A percentile compares a stretch with the other conserved stretches of the same genome.
phyloP scores from a whole-genome alignment of 495 filamentous ascomycete genomes.

The Annulohypoxylon moriforme region DNA sequence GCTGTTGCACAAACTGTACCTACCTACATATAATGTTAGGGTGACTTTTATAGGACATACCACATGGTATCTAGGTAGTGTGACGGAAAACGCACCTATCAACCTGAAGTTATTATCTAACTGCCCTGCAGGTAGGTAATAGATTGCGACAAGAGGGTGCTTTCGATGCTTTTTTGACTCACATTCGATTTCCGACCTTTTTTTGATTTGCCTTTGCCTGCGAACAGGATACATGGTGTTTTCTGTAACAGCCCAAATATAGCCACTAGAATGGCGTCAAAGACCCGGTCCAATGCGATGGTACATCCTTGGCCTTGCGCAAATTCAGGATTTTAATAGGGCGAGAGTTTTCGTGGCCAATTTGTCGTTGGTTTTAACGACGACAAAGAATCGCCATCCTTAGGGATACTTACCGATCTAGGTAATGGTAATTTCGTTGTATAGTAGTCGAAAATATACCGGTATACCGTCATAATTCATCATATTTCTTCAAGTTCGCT shows the following conservation, averaged over 20 bases:
- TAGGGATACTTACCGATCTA: constrained; percentile 26
- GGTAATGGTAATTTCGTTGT: constrained; percentile 11
- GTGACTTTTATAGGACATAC: constrained; percentile 8
- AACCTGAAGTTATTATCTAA: not conserved
- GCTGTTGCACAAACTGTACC: constrained; percentile 23
- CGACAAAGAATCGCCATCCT: constrained; percentile 32
- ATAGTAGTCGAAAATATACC: not conserved
- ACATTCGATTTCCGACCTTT: not conserved
- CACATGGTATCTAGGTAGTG: not conserved
- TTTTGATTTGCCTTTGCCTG: constrained; percentile 1
- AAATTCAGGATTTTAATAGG: constrained; percentile 30
- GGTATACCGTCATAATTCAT: constrained; percentile 36
- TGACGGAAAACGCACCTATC: constrained; percentile 10
- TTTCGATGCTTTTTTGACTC: constrained; percentile 6
- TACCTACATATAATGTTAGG: constrained; percentile 14
- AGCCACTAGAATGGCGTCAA: constrained; percentile 28
- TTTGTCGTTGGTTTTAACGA: constrained; percentile 36
- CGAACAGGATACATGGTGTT: not conserved
- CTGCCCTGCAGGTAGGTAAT: constrained; percentile 15
- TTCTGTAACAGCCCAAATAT: constrained; percentile 18
- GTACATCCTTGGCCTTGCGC: constrained; percentile 21
- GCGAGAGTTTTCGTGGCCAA: constrained; percentile 35
- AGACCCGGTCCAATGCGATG: constrained; percentile 37
- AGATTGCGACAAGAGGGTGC: constrained; percentile 24
- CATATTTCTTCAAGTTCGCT: constrained; percentile 17